These are phyloP conservation scores for Lachnellula cervina DNA, from an alignment of 2,329 filamentous ascomycete species.

Conservation along the genomic window DNA sequence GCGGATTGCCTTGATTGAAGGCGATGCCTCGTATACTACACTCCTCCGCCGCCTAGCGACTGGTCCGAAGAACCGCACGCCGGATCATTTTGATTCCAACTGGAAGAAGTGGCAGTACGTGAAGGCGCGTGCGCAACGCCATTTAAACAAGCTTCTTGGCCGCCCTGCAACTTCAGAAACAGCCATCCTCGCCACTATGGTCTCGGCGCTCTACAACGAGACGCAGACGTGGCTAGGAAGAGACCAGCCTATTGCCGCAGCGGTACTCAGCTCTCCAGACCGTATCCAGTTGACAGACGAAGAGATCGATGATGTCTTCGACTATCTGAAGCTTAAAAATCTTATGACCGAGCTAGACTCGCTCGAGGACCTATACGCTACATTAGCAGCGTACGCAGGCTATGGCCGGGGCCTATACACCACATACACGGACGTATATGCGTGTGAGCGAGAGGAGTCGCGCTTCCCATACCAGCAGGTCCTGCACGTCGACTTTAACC, in stretches of 20 bases:
- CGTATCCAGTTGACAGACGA: not conserved
- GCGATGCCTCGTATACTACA: not conserved
- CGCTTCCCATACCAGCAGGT: not conserved
- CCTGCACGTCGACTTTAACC: not conserved
- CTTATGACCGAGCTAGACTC: not conserved
- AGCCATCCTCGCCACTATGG: not conserved
- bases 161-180: not conserved
- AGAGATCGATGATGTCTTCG: not conserved
- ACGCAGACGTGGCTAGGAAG: not conserved
- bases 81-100: not conserved
- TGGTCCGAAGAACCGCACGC: not conserved
- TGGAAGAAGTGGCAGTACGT: not conserved
- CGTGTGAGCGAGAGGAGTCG: not conserved
- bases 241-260: not conserved
- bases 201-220: not conserved
- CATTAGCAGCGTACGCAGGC: constrained; percentile 1
- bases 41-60: not conserved
- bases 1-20: not conserved
- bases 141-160: not conserved
- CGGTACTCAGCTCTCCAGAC: not conserved
- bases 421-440: not conserved
- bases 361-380: not conserved
- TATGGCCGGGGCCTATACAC: not conserved
- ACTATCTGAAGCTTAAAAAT: not conserved
- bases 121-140: not conserved